Evolutionary conservation across 2,329 filamentous ascomycete species (phyloP), one percentile per base, ranked within the genome.

Genomic region (Fusarium sp.): DNA sequence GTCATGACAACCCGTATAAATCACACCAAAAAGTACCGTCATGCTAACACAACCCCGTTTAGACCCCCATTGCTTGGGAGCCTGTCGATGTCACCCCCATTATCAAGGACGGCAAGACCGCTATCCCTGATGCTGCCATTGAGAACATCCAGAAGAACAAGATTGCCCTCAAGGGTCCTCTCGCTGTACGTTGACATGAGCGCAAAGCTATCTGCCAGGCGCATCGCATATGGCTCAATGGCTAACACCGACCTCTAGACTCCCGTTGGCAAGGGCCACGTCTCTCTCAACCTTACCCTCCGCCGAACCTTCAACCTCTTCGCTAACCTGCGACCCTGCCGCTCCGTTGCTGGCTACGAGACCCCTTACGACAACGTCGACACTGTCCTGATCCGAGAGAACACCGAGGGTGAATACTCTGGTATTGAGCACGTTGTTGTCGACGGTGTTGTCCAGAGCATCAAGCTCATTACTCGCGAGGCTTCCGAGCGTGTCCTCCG

Each of bases 221-320:
- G 41, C 57, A 40, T 55, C n/a, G 47, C 54, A 45, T 32, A 49
- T 56, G 25, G 12, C 32, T 24, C 24, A 54, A 27, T 47, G 13
- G 42, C 71, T 75, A 71, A 75, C 57, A 63, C 49, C 16, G 37
- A 22, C 30, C 60, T 67, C 40, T 70, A 94, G 89, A 99, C 96
- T 6, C 96, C 96, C 72, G 90, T 99, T 78, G 96, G 97, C 83
- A 99, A 98, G 88, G 96, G 96, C 79, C 96, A 99, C 85, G 95
- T 99, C 81, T 98, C 96, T 63, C 93, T 99, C 76, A 99, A 99
- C 89, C 87, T 99, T 74, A 99, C 96, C 66, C 94, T 99, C 78
- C 95, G 96, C 81, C 92, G 96, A 80, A 99, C 97, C 71, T 99
- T 99, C 87, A 99, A 99, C 88, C 94, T 99, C 78, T 99, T 99